Percentiles rank a stretch among this genome's conserved stretches.
These are phyloP conservation scores for Curvularia eragrostidis DNA, from an alignment of 2,329 filamentous ascomycete species.

Conservation along the genomic window DNA sequence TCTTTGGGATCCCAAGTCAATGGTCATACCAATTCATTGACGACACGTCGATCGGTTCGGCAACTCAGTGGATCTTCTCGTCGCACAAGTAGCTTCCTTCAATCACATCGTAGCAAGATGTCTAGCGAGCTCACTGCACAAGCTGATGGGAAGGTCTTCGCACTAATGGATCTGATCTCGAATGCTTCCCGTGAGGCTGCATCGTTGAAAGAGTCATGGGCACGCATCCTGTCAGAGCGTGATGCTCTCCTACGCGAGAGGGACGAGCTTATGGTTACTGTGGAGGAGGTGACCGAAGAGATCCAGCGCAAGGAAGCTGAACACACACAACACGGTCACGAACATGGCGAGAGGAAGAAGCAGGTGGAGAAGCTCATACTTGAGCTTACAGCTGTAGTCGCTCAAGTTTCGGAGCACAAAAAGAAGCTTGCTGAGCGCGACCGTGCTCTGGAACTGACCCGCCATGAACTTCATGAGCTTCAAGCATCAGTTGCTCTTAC, in stretches of 20 bases:
- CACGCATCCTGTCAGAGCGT: conserved; percentile 36
- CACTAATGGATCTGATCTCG: conserved; percentile 39
- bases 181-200: conserved; percentile 33
- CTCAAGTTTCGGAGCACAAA: conserved; percentile 32
- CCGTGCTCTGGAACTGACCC: conserved; percentile 26
- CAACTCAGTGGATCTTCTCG: conserved; percentile 27
- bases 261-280: conserved; percentile 26
- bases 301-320: conserved; percentile 34
- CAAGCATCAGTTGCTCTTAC: conserved; percentile 15
- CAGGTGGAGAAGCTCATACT: conserved; percentile 32
- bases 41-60: conserved; percentile 26
- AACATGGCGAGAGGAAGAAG: conserved; percentile 30
- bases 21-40: conserved; percentile 17
- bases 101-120: conserved; percentile 35
- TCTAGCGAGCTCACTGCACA: conserved; percentile 34
- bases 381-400: conserved; percentile 31
- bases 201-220: conserved; percentile 36
- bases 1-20: conserved; percentile 16
- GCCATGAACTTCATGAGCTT: conserved; percentile 28
- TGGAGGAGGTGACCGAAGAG: conserved; percentile 34
- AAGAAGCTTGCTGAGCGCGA: conserved; percentile 32
- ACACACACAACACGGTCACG: conserved; percentile 30
- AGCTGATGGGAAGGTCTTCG: conserved; percentile 37
- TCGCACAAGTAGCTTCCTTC: conserved; percentile 31
- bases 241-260: conserved; percentile 30